Conservation (phyloP, 2,329 filamentous ascomycete genomes). For the Incumbomyces lentus region DNA sequence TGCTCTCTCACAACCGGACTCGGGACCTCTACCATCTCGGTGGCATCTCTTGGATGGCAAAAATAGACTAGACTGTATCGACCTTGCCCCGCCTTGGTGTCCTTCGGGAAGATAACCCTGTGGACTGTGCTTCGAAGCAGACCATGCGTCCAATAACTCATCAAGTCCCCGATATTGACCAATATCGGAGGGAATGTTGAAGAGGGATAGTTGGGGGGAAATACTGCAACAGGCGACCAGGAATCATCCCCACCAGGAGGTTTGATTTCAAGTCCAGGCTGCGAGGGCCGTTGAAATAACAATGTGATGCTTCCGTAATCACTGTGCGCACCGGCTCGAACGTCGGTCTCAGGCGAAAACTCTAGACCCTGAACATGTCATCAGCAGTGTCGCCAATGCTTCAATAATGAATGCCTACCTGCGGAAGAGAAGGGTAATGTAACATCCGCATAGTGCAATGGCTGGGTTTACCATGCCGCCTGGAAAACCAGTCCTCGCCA, state of each 20-base stretch:
- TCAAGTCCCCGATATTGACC: slow-evolving; percentile 60
- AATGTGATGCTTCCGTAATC: slow-evolving; percentile 60
- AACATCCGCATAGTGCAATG: slow-evolving; percentile 60
- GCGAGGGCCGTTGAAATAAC: slow-evolving; percentile 74
- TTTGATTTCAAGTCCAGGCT: slow-evolving; percentile 77
- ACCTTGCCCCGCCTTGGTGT: slow-evolving; percentile 33
- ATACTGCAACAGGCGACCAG: slow-evolving; percentile 60
- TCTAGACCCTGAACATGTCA: slow-evolving; percentile 22
- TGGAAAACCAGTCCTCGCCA: slow-evolving; percentile 22
- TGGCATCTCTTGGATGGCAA: slow-evolving; percentile 50
- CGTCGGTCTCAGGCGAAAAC: slow-evolving; percentile 47
- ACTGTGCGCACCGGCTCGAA: slow-evolving; percentile 83
- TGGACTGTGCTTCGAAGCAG: slow-evolving; percentile 81
- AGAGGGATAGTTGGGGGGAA: slow-evolving; percentile 39
- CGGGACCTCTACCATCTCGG: slow-evolving; percentile 45
- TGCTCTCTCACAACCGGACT: slow-evolving; percentile 38
- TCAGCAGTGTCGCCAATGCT: no score
- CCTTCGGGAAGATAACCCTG: slow-evolving; percentile 62
- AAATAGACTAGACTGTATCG: slow-evolving; percentile 53
- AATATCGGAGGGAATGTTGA: slow-evolving; percentile 57
- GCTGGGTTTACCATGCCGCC: slow-evolving; percentile 46
- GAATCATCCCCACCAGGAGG: slow-evolving; percentile 40
- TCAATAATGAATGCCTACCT: slow-evolving; percentile 6
- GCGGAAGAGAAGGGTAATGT: slow-evolving; percentile 54
- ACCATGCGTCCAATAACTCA: slow-evolving; percentile 84